Evolutionary conservation across 163 green algal species (phyloP), one percentile per base, ranked within the genome.

Genomic region (Chlorella variabilis): DNA sequence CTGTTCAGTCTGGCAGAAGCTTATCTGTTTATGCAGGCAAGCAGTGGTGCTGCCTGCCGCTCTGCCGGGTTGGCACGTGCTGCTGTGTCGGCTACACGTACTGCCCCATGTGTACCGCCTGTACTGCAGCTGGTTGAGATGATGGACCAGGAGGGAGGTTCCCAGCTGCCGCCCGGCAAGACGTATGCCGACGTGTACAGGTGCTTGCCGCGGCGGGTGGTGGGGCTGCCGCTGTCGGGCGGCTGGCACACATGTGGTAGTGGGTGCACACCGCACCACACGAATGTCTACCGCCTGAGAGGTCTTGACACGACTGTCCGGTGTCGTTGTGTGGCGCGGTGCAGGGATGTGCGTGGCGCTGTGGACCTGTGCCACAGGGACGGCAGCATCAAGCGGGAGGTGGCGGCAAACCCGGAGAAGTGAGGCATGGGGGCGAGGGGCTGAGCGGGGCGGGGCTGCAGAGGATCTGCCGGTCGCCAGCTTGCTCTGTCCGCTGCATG

Each of bases 311-410:
- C n/a, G n/a, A n/a, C n/a, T n/a, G n/a, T n/a, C n/a, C n/a, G n/a
- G 45, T 54, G 11, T 15, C 45, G 67, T 15, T 58, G 59, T 66
- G 17, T 15, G 68, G 29, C 18, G 31, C 34, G 56, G 27, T 82
- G 96, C 89, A 90, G 91, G 45, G 95, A 99, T 79, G 93, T 98
- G 56, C 85, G 96, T 29, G 90, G 87, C 11, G 93, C 96, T 2
- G 95, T 99, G 77, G 96, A 99, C 91, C 89, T 98, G 78, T 98
- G 95, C 84, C 97, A 99, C 84, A 81, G 97, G 5, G 97, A 99
- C 76, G 97, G 97, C 79, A 95, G 77, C 71, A 91, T 99, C 49
- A 99, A 99, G 88, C 84, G 89, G 21, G 90, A 91, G 48, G 97
- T 99, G 42, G 96, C 97, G 17, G 86, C 87, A 11, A 89, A 98